Evolutionary conservation across 2,329 filamentous ascomycete genomes (phyloP).

Genomic region (Alternaria alternata): DNA sequence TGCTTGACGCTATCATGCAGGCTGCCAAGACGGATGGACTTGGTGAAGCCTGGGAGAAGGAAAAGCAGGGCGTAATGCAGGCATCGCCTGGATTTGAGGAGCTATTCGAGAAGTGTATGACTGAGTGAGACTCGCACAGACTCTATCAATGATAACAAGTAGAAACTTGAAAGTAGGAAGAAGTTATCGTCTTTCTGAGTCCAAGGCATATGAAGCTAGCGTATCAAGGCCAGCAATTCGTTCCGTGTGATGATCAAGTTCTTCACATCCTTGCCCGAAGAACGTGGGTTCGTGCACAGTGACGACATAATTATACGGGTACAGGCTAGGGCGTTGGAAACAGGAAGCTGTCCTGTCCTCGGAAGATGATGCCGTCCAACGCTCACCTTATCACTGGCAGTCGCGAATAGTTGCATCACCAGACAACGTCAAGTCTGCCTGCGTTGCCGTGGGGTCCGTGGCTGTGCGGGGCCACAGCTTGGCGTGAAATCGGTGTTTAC

Average conservation of each 20-base stretch:
- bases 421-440: constrained; percentile 6
- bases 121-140: not conserved
- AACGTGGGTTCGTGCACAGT: constrained; percentile 8
- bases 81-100: constrained; percentile 10
- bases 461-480: constrained; percentile 8
- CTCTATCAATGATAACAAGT: not conserved
- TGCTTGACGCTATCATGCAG: constrained; percentile 36
- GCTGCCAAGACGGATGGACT: constrained; percentile 20
- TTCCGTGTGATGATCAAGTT: not conserved
- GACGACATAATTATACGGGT: constrained; percentile 11
- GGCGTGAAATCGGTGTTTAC: constrained; percentile 1
- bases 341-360: not conserved
- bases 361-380: constrained; percentile 5
- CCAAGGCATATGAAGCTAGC: not conserved
- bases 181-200: not conserved
- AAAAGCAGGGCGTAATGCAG: constrained; percentile 23
- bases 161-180: not conserved
- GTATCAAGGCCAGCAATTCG: not conserved
- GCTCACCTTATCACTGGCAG: not conserved
- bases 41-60: constrained; percentile 21
- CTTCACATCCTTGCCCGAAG: constrained; percentile 1
- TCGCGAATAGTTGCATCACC: constrained; percentile 14
- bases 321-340: not conserved
- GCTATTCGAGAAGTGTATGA: constrained; percentile 21
- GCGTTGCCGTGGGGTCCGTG: constrained; percentile 9